A percentile compares a stretch with the other conserved stretches of the same genome.
Evolutionary conservation across 2,329 filamentous ascomycete species (phyloP).

Genomic region (Fusarium zealandicum): DNA sequence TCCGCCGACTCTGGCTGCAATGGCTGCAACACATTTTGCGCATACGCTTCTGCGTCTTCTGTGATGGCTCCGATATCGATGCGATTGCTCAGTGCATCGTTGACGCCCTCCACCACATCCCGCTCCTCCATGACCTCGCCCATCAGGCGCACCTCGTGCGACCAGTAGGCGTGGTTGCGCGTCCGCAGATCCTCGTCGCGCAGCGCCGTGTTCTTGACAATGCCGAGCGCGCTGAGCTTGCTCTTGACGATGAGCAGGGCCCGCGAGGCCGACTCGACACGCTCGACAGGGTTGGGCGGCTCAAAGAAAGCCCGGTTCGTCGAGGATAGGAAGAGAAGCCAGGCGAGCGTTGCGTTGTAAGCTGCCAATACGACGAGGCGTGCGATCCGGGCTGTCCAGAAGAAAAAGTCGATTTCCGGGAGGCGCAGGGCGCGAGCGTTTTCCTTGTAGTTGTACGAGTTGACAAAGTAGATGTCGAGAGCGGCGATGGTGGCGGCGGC

Average conservation of each 20-base stretch:
- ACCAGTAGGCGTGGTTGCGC: conserved; percentile 78
- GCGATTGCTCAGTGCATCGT: conserved; percentile 69
- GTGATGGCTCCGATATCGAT: conserved; percentile 69
- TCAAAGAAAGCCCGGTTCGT: conserved; percentile 80
- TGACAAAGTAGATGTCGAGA: conserved; percentile 71
- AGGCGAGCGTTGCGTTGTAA: conserved; percentile 70
- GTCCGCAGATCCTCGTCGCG: conserved; percentile 75
- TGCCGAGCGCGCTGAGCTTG: conserved; percentile 74
- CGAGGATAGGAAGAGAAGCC: conserved; percentile 74
- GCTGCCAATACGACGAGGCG: conserved; percentile 70
- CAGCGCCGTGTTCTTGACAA: conserved; percentile 81
- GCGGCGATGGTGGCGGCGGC: conserved; percentile 64
- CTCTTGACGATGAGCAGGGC: conserved; percentile 66
- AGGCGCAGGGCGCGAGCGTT: conserved; percentile 70
- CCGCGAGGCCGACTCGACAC: conserved; percentile 67
- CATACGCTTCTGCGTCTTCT: conserved; percentile 69
- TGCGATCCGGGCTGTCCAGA: conserved; percentile 71
- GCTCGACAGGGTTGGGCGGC: conserved; percentile 67
- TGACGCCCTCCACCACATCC: conserved; percentile 75
- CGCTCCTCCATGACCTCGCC: conserved; percentile 79
- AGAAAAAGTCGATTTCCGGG: conserved; percentile 72
- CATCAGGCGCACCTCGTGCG: conserved; percentile 75
- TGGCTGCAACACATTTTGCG: conserved; percentile 52
- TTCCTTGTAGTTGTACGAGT: conserved; percentile 68
- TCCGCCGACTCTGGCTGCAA: conserved; percentile 36